phyloP scores from a whole-genome alignment of 495 filamentous ascomycete species.

The Hypoxylon lenormandii region DNA sequence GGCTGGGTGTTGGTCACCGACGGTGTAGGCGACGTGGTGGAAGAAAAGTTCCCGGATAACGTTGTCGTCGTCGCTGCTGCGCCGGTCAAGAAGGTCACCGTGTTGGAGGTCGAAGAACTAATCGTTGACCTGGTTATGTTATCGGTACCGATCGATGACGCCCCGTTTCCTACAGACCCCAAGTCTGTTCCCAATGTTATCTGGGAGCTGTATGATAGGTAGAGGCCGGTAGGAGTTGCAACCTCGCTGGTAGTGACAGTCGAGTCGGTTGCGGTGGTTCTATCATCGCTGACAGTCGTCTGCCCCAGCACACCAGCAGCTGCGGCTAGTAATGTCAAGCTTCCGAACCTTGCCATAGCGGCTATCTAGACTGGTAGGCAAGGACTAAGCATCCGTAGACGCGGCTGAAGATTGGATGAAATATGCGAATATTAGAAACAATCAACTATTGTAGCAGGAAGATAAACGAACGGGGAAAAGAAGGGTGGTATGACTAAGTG shows the following conservation, averaged over 20 bases:
- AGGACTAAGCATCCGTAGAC: conserved; percentile 22
- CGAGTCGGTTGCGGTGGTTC: conserved; percentile 55
- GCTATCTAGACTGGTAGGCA: conserved; percentile 6
- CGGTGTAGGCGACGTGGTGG: conserved; percentile 57
- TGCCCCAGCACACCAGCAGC: conserved; percentile 41
- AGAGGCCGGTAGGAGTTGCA: conserved; percentile 52
- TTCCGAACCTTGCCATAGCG: conserved; percentile 41
- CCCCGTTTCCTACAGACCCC: conserved; percentile 26
- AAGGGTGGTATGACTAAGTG: conserved; percentile 9
- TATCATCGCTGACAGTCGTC: conserved; percentile 45
- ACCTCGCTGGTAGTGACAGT: conserved; percentile 32
- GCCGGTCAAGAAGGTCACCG: conserved; percentile 60
- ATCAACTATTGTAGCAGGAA: conserved; percentile 3
- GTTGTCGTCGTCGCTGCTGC: conserved; percentile 49
- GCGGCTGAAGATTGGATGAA: conserved; percentile 10
- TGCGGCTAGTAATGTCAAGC: conserved; percentile 36
- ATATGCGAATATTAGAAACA: not conserved
- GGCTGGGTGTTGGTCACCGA: conserved; percentile 74
- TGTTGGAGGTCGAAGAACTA: conserved; percentile 40
- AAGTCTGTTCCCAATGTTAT: conserved; percentile 52
- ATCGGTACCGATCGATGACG: conserved; percentile 48
- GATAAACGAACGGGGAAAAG: conserved; percentile 5
- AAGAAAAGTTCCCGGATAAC: conserved; percentile 48
- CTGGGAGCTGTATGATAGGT: conserved; percentile 54
- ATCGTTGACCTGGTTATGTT: conserved; percentile 59